Base-by-base conservation (phyloP, 1,139 yeast species). In the Taphrina wiesneri region DNA sequence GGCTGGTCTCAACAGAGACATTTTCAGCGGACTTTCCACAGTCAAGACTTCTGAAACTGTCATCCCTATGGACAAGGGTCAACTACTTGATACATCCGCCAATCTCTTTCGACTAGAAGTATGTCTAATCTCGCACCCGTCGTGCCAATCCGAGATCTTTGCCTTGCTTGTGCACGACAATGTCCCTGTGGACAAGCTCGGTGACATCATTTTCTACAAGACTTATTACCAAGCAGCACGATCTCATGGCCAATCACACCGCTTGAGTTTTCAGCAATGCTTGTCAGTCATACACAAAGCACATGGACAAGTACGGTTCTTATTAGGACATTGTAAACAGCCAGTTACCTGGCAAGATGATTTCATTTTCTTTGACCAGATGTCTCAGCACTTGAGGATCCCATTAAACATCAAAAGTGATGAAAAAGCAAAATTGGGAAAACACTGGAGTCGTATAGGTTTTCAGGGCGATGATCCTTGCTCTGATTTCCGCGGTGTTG, bases 381-480 rank as follows among this genome's bases (percentile, higher is more conserved):
- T 54, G 6, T 25, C 32, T 6, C 25, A 23, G 11, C 11, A 45
- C n/a, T 23, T 45, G 11, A 19, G 49, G 6, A 15, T 39, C 43
- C 6, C 17, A n/a, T 7, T n/a, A n/a, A n/a, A 2, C n/a, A 6
- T 21, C 11, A 41, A 23, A 7, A 25, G 25, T 5, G 32, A 25
- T 39, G 59, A 39, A 5, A 39, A 39, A 21, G 13, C 23, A n/a
- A 23, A 21, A 9, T 7, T 15, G 19, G 64, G 64, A 0, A 60
- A 60, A 25, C 64, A 60, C 30, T 60, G 64, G 64, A 46, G 23
- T 5, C 30, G 43, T 0, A 28, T 43, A 15, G 64, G 64, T 6
- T 60, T 60, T n/a, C 64, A 60, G 28, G 64, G 64, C 21, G 64
- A 51, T 15, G 64, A 60, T 41, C 64, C 64, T 13, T 49, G 43